phyloP scores from a whole-genome alignment of 2,329 filamentous ascomycete genomes.

The Sarocladiaceae sp. region DNA sequence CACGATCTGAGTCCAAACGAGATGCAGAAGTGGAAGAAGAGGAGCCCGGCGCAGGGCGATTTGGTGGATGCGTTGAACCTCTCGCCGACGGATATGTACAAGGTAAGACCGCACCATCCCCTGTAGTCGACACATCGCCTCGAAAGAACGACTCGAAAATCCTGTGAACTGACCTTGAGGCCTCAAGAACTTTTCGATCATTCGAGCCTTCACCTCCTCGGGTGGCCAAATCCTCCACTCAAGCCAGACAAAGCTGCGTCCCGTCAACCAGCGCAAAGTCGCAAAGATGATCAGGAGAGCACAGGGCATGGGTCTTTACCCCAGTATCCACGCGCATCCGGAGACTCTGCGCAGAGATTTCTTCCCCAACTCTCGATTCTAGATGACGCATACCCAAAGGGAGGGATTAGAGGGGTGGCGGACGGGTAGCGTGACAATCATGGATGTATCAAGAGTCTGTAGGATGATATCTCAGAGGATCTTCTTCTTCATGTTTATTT shows the following conservation, averaged over 20 bases:
- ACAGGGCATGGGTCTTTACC: conserved; percentile 86
- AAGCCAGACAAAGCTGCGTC: conserved; percentile 70
- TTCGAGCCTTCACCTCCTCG: conserved; percentile 79
- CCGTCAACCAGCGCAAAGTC: conserved; percentile 87
- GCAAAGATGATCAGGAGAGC: conserved; percentile 87
- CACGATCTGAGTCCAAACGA: conserved; percentile 76
- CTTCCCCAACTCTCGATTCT: conserved; percentile 16
- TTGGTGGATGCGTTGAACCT: conserved; percentile 74
- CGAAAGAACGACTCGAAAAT: too few species aligned
- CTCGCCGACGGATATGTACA: conserved; percentile 79
- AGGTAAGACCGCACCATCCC: conserved; percentile 49
- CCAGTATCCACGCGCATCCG: conserved; percentile 83
- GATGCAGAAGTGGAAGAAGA: conserved; percentile 71
- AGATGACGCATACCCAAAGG: neutral
- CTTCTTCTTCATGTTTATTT: neutral
- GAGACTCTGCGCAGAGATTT: conserved; percentile 56
- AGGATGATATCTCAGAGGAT: neutral
- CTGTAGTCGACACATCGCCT: too few species aligned
- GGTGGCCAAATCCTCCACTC: conserved; percentile 80
- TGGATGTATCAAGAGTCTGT: neutral
- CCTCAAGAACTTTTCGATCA: conserved; percentile 94
- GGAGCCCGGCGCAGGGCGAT: conserved; percentile 55
- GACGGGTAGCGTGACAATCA: neutral
- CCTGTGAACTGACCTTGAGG: too few species aligned
- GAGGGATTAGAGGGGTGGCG: conserved; percentile 4